phyloP scores from a whole-genome alignment of 352 stramenopile species.

The Phytophthora kernoviae region DNA sequence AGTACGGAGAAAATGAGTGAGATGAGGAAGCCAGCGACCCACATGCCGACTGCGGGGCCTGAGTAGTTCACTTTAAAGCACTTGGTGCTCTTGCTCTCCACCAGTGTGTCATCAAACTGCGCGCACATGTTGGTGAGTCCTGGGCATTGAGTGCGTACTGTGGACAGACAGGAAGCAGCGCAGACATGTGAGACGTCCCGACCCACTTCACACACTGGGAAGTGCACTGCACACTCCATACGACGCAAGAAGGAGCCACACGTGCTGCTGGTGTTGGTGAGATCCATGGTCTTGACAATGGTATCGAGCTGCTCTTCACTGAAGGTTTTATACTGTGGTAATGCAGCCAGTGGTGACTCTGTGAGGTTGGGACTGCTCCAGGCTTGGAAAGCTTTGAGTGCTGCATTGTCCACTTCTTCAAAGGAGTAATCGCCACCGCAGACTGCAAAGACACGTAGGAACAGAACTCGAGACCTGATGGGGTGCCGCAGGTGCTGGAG shows the following conservation, averaged over 20 bases:
- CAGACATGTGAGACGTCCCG: slow-evolving; percentile 72
- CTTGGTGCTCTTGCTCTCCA: slow-evolving; percentile 72
- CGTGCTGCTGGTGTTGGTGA: slow-evolving; percentile 64
- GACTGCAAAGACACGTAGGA: slow-evolving; percentile 79
- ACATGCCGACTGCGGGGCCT: slow-evolving; percentile 79
- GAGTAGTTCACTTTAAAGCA: slow-evolving; percentile 83
- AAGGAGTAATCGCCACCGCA: slow-evolving; percentile 65
- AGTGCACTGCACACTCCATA: slow-evolving; percentile 74
- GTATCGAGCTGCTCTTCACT: slow-evolving; percentile 39
- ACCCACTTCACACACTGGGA: slow-evolving; percentile 84
- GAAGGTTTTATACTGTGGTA: slow-evolving; percentile 60
- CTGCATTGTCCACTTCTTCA: slow-evolving; percentile 58
- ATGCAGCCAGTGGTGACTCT: slow-evolving; percentile 31
- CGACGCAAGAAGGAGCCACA: slow-evolving; percentile 63
- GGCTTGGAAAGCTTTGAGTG: slow-evolving; percentile 42
- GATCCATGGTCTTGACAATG: slow-evolving; percentile 51
- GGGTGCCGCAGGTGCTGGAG: slow-evolving; percentile 77
- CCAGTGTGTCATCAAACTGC: slow-evolving; percentile 37
- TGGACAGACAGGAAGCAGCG: slow-evolving; percentile 61
- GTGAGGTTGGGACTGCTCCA: slow-evolving; percentile 56
- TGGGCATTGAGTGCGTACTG: slow-evolving; percentile 64
- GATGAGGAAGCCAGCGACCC: slow-evolving; percentile 87
- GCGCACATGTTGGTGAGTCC: slow-evolving; percentile 65
- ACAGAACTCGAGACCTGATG: slow-evolving; percentile 75
- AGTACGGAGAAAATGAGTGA: slow-evolving; percentile 89